Evolutionary conservation across 2,329 filamentous ascomycete species (phyloP).

Genomic region (Polychaeton citri): DNA sequence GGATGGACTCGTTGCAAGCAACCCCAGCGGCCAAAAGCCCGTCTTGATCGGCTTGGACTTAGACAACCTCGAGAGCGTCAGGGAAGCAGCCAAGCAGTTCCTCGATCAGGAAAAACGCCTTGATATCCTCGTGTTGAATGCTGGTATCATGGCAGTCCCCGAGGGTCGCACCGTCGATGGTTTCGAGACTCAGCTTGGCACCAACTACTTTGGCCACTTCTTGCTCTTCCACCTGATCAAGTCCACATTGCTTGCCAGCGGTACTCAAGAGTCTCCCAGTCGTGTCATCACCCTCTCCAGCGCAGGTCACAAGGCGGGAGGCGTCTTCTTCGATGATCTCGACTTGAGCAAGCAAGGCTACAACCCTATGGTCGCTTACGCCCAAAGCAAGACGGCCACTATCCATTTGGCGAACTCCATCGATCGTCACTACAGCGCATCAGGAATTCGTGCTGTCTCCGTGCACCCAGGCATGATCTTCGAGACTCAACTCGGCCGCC

Average conservation of each 20-base stretch:
- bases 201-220: slow-evolving; percentile 43
- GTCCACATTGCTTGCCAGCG: slow-evolving; percentile 26
- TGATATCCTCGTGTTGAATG: slow-evolving; percentile 32
- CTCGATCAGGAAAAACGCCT: slow-evolving; percentile 11
- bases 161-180: slow-evolving; percentile 29
- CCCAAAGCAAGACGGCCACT: slow-evolving; percentile 37
- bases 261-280: slow-evolving; percentile 22
- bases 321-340: slow-evolving; percentile 15
- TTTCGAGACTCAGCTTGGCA: slow-evolving; percentile 39
- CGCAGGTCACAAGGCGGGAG: slow-evolving; percentile 25
- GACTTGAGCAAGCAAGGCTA: slow-evolving; percentile 12
- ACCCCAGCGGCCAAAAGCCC: slow-evolving; percentile 16
- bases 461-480: slow-evolving; percentile 35
- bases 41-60: slow-evolving; percentile 23
- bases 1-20: slow-evolving; percentile 13
- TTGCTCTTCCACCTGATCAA: slow-evolving; percentile 41
- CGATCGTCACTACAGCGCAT: slow-evolving; percentile 35
- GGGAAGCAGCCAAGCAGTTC: slow-evolving; percentile 16
- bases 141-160: slow-evolving; percentile 30
- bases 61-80: slow-evolving; percentile 19
- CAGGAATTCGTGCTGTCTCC: slow-evolving; percentile 28
- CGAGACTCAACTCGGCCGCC: slow-evolving; percentile 6
- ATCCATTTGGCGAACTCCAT: slow-evolving; percentile 40
- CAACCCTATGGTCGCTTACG: slow-evolving; percentile 26
- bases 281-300: slow-evolving; percentile 37